Evolutionary conservation across 257 asterid genomes (phyloP).

Genomic region (Ocimum tenuiflorum): DNA sequence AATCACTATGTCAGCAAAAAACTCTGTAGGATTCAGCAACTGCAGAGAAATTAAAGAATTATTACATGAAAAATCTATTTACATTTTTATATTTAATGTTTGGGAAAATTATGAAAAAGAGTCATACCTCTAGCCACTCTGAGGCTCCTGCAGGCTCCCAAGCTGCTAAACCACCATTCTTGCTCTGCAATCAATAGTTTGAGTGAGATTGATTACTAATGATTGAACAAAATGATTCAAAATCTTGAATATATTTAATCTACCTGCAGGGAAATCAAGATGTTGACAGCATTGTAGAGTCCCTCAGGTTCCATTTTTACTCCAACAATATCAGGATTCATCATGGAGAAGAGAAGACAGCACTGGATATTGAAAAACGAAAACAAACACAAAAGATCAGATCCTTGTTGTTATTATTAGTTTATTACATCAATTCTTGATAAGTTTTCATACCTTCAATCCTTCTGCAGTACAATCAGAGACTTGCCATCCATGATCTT

Average conservation of each 20-base stretch:
- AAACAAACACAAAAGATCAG: neutral
- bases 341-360: constrained; percentile 68
- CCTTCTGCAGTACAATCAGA: constrained; percentile 99
- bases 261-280: constrained; percentile 68
- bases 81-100: too few relatives aligned
- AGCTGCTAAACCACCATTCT: constrained; percentile 83
- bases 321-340: constrained; percentile 77
- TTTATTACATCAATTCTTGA: neutral
- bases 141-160: constrained; percentile 98
- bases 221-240: neutral
- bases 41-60: constrained; percentile 12
- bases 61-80: neutral
- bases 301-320: constrained; percentile 55
- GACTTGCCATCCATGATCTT: constrained; percentile 97
- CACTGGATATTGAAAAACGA: constrained; percentile 32
- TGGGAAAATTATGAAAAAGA: neutral
- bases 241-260: too few relatives aligned
- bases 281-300: constrained; percentile 68
- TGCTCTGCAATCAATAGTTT: constrained; percentile 45
- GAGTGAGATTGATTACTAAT: too few relatives aligned
- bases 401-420: neutral
- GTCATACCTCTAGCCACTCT: constrained; percentile 66
- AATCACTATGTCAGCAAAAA: constrained; percentile 51
- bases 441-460: constrained; percentile 43
- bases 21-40: constrained; percentile 74